These are phyloP conservation scores for Psilocybe azurescens DNA, from an alignment of 768 basidiomycete genomes.

Conservation along the genomic window DNA sequence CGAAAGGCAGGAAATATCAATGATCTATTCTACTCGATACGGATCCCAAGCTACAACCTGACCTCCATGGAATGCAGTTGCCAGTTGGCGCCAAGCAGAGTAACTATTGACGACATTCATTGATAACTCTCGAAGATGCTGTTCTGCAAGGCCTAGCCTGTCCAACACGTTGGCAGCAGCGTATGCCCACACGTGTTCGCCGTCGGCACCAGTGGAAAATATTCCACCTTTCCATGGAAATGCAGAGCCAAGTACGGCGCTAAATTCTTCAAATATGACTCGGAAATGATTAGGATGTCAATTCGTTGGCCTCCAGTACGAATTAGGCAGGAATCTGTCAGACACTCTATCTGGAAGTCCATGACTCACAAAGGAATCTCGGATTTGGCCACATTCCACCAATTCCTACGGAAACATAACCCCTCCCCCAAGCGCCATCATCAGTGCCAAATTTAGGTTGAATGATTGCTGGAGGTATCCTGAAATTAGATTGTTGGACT, in stretches of 20 bases:
- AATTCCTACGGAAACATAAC: background rate
- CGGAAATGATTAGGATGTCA: constrained; percentile 1
- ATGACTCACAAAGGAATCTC: constrained; percentile 1
- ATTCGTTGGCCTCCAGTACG: background rate
- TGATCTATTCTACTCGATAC: too few species aligned
- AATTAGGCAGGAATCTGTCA: background rate
- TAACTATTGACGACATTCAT: too few species aligned
- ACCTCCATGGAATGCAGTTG: too few species aligned
- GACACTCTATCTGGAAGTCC: background rate
- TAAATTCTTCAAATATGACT: background rate
- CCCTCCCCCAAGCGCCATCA: background rate
- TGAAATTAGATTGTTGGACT: too few species aligned
- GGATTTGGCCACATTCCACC: background rate
- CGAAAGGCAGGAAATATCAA: too few species aligned
- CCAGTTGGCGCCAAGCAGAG: too few species aligned
- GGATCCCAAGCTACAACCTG: too few species aligned
- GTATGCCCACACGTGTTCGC: background rate
- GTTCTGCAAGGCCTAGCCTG: background rate
- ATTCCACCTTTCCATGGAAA: background rate
- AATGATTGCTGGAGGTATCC: background rate
- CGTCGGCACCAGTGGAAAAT: background rate
- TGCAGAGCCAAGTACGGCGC: constrained; percentile 6
- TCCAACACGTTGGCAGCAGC: background rate
- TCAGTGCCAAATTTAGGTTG: background rate
- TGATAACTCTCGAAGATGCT: background rate